Percentiles rank a stretch among this genome's conserved stretches.
These are phyloP conservation scores for Verticillium zaregamsianum DNA, from an alignment of 2,329 filamentous ascomycete species.

Conservation along the genomic window DNA sequence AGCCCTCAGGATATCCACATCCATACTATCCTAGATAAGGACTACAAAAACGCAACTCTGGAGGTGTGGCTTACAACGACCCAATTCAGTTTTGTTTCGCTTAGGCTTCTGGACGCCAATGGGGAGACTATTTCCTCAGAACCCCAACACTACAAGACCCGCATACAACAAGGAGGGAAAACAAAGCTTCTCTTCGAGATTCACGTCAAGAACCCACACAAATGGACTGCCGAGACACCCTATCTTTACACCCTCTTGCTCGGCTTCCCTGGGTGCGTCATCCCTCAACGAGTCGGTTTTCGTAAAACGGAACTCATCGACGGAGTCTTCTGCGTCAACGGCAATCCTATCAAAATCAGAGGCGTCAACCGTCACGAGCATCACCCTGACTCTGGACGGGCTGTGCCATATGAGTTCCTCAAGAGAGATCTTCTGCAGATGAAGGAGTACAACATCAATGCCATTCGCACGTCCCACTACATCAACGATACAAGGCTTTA, in stretches of 20 bases:
- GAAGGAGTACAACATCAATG: constrained; percentile 68
- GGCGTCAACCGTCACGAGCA: constrained; percentile 71
- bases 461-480: constrained; percentile 65
- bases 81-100: constrained; percentile 13
- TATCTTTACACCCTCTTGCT: constrained; percentile 51
- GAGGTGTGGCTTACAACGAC: constrained; percentile 39
- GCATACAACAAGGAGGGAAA: not conserved
- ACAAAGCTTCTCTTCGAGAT: constrained; percentile 16
- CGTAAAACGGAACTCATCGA: constrained; percentile 57
- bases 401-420: constrained; percentile 59
- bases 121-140: constrained; percentile 3
- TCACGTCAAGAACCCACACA: constrained; percentile 44
- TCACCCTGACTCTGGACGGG: constrained; percentile 56
- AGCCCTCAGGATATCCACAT: constrained; percentile 54
- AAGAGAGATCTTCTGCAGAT: constrained; percentile 58
- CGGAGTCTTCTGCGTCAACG: constrained; percentile 61
- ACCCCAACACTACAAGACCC: not conserved
- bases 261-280: constrained; percentile 29
- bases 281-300: constrained; percentile 59
- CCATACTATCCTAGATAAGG: constrained; percentile 49
- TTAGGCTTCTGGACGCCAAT: constrained; percentile 26
- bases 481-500: constrained; percentile 57
- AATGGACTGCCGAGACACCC: constrained; percentile 68
- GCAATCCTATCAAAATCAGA: constrained; percentile 58
- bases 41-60: constrained; percentile 50